Percentiles rank a stretch among this genome's conserved stretches.
Conservation (phyloP, 495 filamentous ascomycete species). For the Evansstolkia leycettana region DNA sequence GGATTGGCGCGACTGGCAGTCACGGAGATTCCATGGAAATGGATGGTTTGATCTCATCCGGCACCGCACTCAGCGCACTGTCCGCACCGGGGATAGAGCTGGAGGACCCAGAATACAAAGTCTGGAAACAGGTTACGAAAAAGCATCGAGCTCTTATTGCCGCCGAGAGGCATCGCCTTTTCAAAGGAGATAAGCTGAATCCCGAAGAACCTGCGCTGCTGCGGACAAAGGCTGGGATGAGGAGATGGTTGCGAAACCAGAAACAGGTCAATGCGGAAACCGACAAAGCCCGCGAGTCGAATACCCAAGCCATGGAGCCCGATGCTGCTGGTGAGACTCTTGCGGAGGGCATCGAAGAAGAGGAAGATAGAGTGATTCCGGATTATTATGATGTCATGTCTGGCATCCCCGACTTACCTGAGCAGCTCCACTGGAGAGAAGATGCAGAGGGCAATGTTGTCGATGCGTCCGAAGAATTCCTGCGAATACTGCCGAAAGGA, state of each 20-base stretch:
- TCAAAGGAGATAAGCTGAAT: constrained; percentile 74
- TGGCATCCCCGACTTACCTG: constrained; percentile 70
- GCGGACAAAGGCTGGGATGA: constrained; percentile 65
- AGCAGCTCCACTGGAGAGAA: constrained; percentile 70
- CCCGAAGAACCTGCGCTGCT: constrained; percentile 77
- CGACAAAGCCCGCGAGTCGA: constrained; percentile 37
- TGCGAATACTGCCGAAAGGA: constrained; percentile 59
- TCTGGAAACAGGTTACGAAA: constrained; percentile 98
- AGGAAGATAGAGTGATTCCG: constrained; percentile 66
- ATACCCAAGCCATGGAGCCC: constrained; percentile 32
- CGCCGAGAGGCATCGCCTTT: constrained; percentile 63
- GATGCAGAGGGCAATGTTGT: constrained; percentile 78
- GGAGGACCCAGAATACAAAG: constrained; percentile 86
- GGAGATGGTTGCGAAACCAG: constrained; percentile 65
- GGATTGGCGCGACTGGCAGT: constrained; percentile 41
- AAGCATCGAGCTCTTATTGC: constrained; percentile 86
- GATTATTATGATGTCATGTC: constrained; percentile 89
- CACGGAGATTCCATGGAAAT: constrained; percentile 75
- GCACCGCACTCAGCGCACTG: constrained; percentile 45
- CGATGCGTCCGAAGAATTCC: constrained; percentile 70
- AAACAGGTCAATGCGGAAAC: constrained; percentile 45
- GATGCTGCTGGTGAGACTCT: constrained; percentile 54
- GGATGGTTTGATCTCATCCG: constrained; percentile 48
- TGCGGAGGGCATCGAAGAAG: constrained; percentile 83
- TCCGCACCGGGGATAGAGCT: constrained; percentile 35